Evolutionary conservation across 139 green algal genomes (phyloP).

Genomic region (Axilococcus clingmanii): DNA sequence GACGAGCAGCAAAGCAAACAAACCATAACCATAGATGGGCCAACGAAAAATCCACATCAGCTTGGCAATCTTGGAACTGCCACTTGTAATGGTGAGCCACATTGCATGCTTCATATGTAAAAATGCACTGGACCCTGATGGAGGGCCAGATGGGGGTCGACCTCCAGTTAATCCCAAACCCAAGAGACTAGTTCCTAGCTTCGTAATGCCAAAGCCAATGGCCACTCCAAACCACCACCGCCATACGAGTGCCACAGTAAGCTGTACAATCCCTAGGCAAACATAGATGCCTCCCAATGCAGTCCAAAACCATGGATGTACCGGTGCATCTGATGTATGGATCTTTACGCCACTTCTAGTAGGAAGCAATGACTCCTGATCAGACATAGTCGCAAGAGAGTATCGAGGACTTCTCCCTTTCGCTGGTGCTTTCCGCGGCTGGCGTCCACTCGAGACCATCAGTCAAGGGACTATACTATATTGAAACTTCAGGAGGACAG

Average conservation of each 20-base stretch:
- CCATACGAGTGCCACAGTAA: background rate
- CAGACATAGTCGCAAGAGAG: too few species aligned
- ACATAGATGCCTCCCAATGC: background rate
- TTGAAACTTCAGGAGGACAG: too few species aligned
- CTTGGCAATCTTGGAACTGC: background rate
- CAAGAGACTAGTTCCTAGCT: background rate
- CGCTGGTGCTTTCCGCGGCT: too few species aligned
- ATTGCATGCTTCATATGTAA: background rate
- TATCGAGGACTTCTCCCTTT: too few species aligned
- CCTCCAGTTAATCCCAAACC: background rate
- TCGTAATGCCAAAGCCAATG: background rate
- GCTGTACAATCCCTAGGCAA: background rate
- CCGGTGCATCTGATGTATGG: too few species aligned
- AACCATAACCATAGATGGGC: background rate
- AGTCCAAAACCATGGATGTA: conserved; percentile 2
- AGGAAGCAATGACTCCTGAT: too few species aligned
- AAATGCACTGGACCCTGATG: background rate
- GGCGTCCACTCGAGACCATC: too few species aligned
- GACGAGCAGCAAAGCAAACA: background rate
- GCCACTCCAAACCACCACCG: background rate
- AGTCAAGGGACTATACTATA: too few species aligned
- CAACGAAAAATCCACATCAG: background rate
- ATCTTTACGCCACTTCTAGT: too few species aligned
- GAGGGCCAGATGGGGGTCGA: background rate
- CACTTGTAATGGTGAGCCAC: background rate